Conservation (phyloP, 139 green algal species). For the Auxenochlorella protothecoides region DNA sequence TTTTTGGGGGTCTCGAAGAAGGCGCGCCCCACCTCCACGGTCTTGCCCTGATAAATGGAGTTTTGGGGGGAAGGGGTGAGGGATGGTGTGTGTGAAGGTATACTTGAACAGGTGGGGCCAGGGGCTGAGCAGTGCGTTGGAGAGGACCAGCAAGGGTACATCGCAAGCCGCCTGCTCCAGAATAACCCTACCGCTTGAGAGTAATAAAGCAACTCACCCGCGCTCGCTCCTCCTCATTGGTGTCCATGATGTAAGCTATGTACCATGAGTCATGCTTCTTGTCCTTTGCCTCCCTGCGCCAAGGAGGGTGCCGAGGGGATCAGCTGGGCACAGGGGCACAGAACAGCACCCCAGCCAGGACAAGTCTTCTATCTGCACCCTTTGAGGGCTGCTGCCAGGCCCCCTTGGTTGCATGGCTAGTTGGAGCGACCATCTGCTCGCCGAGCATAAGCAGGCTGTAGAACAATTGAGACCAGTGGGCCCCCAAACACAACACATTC, state of each 20-base stretch:
- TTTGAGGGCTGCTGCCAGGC: too few relatives aligned
- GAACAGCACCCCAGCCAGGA: too few relatives aligned
- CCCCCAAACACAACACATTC: too few relatives aligned
- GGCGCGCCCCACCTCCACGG: constrained; percentile 88
- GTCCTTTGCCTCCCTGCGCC: constrained; percentile 86
- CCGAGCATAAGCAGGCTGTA: neutral
- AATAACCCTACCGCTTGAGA: neutral
- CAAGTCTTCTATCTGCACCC: too few relatives aligned
- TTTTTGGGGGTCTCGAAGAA: constrained; percentile 81
- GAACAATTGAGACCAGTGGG: neutral
- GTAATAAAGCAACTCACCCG: constrained; percentile 46
- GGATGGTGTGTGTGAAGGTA: neutral
- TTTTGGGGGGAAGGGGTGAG: neutral
- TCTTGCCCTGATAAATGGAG: constrained; percentile 65
- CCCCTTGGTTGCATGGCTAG: too few relatives aligned
- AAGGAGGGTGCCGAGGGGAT: neutral
- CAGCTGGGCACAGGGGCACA: too few relatives aligned
- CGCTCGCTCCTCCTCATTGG: constrained; percentile 96
- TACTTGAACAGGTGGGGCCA: too few relatives aligned
- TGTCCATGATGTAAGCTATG: constrained; percentile 99
- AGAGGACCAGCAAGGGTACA: too few relatives aligned
- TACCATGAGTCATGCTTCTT: constrained; percentile 98
- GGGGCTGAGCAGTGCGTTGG: too few relatives aligned
- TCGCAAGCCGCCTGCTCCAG: too few relatives aligned
- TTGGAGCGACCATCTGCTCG: too few relatives aligned